Percentiles rank a stretch among this genome's conserved stretches.
Conservation (phyloP, 2,329 filamentous ascomycete species). For the Fulvia fulva region DNA sequence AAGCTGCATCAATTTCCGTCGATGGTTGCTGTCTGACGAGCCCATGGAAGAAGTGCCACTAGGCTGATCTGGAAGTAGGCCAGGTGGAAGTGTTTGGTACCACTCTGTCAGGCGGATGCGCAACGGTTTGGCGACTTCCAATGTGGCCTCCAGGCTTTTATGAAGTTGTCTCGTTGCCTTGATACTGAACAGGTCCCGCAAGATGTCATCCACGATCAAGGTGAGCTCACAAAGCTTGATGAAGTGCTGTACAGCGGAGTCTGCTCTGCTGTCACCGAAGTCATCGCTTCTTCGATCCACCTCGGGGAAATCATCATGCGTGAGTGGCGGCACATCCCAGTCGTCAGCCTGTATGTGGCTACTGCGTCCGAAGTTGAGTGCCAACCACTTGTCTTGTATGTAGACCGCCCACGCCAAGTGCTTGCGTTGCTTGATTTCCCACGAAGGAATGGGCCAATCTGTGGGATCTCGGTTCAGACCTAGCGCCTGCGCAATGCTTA, state of each 20-base stretch:
- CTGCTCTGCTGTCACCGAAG: slow-evolving; percentile 6
- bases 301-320: slow-evolving; percentile 43
- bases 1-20: slow-evolving; percentile 30
- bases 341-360: slow-evolving; percentile 52
- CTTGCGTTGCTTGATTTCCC: slow-evolving; percentile 60
- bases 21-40: slow-evolving; percentile 17
- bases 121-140: slow-evolving; percentile 48
- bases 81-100: slow-evolving; percentile 45
- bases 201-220: slow-evolving; percentile 50
- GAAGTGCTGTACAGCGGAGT: slow-evolving; percentile 39
- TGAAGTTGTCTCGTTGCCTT: slow-evolving; percentile 41
- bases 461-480: slow-evolving; percentile 60
- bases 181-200: slow-evolving; percentile 38
- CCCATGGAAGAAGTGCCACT: slow-evolving; percentile 10
- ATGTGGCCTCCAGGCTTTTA: slow-evolving; percentile 39
- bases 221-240: slow-evolving; percentile 51
- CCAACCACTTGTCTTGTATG: slow-evolving; percentile 63
- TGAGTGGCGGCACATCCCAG: slow-evolving; percentile 52
- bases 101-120: slow-evolving; percentile 48
- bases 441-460: slow-evolving; percentile 58
- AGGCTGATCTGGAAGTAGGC: slow-evolving; percentile 16
- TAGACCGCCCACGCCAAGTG: slow-evolving; percentile 62
- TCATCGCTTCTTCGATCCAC: slow-evolving; percentile 18
- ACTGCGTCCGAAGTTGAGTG: slow-evolving; percentile 55
- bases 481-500: slow-evolving; percentile 56